Conservation (phyloP, 2,329 filamentous ascomycete species). For the Exserohilum rostratum region DNA sequence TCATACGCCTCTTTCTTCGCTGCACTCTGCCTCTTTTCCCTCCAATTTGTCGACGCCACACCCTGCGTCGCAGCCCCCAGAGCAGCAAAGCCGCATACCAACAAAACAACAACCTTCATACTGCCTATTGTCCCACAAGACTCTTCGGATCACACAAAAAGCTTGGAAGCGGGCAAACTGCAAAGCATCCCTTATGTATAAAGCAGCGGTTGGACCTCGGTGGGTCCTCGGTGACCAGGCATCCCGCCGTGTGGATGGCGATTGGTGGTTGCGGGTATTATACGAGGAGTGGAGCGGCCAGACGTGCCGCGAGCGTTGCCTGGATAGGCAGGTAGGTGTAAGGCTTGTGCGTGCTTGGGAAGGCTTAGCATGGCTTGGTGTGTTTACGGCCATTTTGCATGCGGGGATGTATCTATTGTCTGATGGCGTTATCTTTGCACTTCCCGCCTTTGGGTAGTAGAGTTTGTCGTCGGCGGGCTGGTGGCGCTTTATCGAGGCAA, state of each 20-base stretch:
- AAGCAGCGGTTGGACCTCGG: too few species aligned
- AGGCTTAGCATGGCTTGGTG: slow-evolving; percentile 23
- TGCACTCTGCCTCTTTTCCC: slow-evolving; percentile 20
- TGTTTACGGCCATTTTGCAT: slow-evolving; percentile 1
- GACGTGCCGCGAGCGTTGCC: slow-evolving; percentile 12
- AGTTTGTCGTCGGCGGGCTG: too few species aligned
- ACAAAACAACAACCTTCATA: slow-evolving; percentile 13
- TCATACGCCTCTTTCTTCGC: slow-evolving; percentile 18
- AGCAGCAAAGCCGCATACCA: slow-evolving; percentile 11
- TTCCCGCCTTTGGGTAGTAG: background rate
- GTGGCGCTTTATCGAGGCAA: background rate
- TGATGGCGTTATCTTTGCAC: background rate
- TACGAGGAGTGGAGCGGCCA: background rate
- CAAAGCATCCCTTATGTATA: too few species aligned
- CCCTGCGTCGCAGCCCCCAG: slow-evolving; percentile 6
- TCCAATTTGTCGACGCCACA: slow-evolving; percentile 5
- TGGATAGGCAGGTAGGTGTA: slow-evolving; percentile 17
- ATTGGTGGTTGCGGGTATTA: too few species aligned
- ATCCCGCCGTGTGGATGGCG: too few species aligned
- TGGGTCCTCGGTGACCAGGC: too few species aligned
- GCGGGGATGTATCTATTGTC: background rate
- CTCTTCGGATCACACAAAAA: too few species aligned
- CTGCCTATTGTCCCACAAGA: background rate
- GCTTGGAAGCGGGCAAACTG: too few species aligned
- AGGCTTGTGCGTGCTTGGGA: slow-evolving; percentile 24